Evolutionary conservation across 2,329 filamentous ascomycete species (phyloP), one percentile per base, ranked within the genome.

Genomic region (Aspergillus bombycis): DNA sequence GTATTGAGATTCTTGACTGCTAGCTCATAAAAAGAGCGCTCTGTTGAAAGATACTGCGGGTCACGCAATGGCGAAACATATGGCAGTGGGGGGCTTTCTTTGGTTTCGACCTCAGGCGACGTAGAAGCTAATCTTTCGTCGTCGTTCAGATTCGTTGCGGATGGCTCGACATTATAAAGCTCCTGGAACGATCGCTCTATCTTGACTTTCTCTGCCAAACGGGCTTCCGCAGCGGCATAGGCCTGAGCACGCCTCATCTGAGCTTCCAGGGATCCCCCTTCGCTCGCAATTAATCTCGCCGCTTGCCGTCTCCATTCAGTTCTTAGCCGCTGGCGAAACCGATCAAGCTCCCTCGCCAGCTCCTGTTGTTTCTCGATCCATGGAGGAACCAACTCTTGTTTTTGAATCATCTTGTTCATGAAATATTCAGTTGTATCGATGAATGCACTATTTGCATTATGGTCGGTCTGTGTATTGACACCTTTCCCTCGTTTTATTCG

Each of bases 291-390:
- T 70, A 89, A 85, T 57, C 92, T 83, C 1, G 92, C 89, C 6
- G 91, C 92, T 77, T 96, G 92, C 41, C 93, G 85, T 74, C 87
- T 89, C 94, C 94, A 98, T 70, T 96, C 93, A 46, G 84, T 87
- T 41, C 94, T 84, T 65, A 98, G 74, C n/a, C 92, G 83, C 2
- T 83, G 80, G 2, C 95, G 86, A 74, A 99, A 97, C 1, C 84
- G 83, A 14, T 83, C 85, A 1, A 89, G 85, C 0, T 91, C 86
- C 64, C 87, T 88, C 12, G 88, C 85, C 7, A 98, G 81, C 72
- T 97, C 93, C 75, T 98, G 94, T 77, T 99, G 95, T 79, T 97
- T 98, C 79, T 99, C 95, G 64, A 99, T 98, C 95, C 95, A 99
- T 0, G 94, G 94, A 0, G 95, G 95, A 0, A 96, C 92, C 64